Evolutionary conservation across 768 basidiomycete species (phyloP), one percentile per base, ranked within the genome.

Genomic region (Erythrobasidium yunnanense): DNA sequence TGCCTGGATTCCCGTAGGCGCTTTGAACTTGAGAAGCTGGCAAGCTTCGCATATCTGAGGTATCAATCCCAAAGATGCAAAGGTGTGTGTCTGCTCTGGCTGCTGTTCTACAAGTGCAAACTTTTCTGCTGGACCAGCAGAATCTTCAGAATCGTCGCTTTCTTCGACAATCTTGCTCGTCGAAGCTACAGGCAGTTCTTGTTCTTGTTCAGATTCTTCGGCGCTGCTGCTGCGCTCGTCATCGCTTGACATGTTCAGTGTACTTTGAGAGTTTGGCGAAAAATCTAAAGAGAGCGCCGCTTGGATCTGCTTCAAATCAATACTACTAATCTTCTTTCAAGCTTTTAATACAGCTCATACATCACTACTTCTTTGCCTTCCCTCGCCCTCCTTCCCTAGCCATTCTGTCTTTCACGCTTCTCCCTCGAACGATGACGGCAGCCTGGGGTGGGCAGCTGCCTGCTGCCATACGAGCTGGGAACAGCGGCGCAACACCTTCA

Each of bases 1-100:
- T 1, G 79, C 78, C 76, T 99, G 95, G 71, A 99, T 99, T 60
- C 87, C 86, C 6, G 93, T 93, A 0, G 95, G 93, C 46, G 81
- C 79, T 68, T 82, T 90, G 81, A 83, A 97, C 52, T 84, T 84
- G 45, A 96, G 78, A 65, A 85, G 84, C 47, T 84, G 81, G 49
- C 96, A 83, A 3, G 92, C 87, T 73, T 88, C 83, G 52, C 95
- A 84, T 0, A 99, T 81, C 58, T 90, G 90, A 42, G 87, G 84
- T 54, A 92, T 93, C 56, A 97, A 79, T 27, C 92, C 91, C 29
- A 99, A 82, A 32, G 83, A 83, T 70, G 83, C 83, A 78, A 99
- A 99, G 1, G 87, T 84, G 27, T 29, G 30, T 8, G 66, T 56
- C 0, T 63, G 47, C 34, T 65, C 27, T 67, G 35, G 49, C 66